These are phyloP conservation scores for Lycium ferocissimum DNA, from an alignment of 257 asterid species.

Conservation along the genomic window DNA sequence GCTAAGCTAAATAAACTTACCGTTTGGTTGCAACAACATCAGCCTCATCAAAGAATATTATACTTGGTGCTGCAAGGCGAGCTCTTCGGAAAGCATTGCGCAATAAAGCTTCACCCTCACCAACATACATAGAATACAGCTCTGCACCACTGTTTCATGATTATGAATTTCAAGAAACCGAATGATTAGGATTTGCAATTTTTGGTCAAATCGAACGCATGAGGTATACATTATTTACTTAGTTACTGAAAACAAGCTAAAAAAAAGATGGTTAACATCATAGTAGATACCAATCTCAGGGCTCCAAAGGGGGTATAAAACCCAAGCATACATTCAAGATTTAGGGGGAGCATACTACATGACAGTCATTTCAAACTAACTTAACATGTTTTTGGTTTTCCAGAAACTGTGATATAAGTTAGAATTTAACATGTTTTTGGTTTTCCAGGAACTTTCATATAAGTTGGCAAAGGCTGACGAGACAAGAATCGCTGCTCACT, in stretches of 20 bases:
- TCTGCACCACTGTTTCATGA: constrained; percentile 83
- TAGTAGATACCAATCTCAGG: not conserved
- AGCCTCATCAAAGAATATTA: constrained; percentile 92
- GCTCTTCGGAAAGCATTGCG: constrained; percentile 91
- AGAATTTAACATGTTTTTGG: constrained; percentile 8
- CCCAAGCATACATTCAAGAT: not conserved
- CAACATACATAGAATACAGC: constrained; percentile 89
- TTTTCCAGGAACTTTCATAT: not conserved
- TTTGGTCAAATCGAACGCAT: not conserved
- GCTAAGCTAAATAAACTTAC: constrained; percentile 40
- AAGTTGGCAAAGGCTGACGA: not conserved
- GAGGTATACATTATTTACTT: not conserved
- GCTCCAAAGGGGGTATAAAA: constrained; percentile 1
- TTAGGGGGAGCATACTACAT: not conserved
- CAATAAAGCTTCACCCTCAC: constrained; percentile 95
- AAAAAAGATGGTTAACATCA: not conserved
- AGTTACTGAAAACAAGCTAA: not conserved
- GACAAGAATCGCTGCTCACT: not conserved
- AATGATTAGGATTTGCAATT: not conserved
- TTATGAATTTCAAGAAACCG: constrained; percentile 20
- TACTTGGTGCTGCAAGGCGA: constrained; percentile 96
- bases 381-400: not conserved
- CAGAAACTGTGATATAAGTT: not conserved
- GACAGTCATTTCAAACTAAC: not conserved
- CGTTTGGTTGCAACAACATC: constrained; percentile 90